These are phyloP conservation scores for Vanrija sp. DNA, from an alignment of 1,284 basidiomycete genomes.

Conservation along the genomic window DNA sequence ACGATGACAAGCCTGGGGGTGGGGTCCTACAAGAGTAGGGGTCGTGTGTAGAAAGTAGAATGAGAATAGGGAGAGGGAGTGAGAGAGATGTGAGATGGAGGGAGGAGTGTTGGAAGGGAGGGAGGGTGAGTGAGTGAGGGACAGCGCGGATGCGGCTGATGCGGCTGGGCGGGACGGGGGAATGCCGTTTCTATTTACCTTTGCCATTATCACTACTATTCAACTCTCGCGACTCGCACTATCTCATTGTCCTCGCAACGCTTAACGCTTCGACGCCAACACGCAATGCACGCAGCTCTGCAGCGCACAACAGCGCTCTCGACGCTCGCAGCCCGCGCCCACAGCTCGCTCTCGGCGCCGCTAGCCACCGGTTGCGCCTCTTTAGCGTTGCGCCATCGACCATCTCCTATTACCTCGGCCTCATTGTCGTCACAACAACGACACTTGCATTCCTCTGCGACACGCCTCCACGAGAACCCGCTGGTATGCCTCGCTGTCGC, in stretches of 20 bases:
- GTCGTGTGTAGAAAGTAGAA: background rate
- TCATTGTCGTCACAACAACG: no score
- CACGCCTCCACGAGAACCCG: constrained; percentile 33
- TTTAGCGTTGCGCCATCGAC: background rate
- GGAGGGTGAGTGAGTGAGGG: background rate
- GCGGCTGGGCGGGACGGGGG: no score
- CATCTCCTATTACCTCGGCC: background rate
- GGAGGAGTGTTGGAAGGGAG: background rate
- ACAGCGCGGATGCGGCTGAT: no score
- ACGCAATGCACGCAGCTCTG: background rate
- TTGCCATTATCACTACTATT: no score
- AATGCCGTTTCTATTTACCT: no score
- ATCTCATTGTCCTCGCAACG: no score
- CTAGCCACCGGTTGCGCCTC: background rate
- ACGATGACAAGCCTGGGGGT: background rate
- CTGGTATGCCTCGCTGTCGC: constrained; percentile 21
- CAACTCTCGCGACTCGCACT: no score
- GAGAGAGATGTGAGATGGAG: background rate
- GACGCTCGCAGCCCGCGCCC: no score
- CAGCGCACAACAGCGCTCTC: no score
- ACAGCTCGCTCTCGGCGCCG: background rate
- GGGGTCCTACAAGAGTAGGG: background rate
- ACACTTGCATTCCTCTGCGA: background rate
- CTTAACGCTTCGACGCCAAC: no score
- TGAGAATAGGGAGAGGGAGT: background rate